These are phyloP conservation scores for Talaromyces sp. DNA, from an alignment of 2,329 filamentous ascomycete species.

Conservation along the genomic window DNA sequence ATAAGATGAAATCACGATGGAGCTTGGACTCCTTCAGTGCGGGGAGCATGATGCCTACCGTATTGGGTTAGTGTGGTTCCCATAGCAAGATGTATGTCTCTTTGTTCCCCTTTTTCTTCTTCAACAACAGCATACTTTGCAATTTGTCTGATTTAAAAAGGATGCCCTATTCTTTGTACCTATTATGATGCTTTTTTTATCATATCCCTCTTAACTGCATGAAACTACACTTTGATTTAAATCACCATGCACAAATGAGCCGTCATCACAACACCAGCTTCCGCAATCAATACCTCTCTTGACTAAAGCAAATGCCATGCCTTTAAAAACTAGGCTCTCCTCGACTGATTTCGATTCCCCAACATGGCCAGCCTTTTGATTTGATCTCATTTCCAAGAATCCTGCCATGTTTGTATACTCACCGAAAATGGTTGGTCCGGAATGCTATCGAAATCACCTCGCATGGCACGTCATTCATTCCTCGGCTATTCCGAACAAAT, in stretches of 20 bases:
- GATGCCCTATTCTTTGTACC: too few species aligned
- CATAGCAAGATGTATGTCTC: not conserved
- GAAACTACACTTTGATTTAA: too few species aligned
- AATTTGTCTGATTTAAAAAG: not conserved
- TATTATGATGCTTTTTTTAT: too few species aligned
- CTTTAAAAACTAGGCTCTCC: too few species aligned
- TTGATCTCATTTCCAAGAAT: not conserved
- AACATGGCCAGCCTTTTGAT: not conserved
- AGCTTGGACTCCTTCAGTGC: not conserved
- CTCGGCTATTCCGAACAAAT: not conserved
- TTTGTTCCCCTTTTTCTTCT: not conserved
- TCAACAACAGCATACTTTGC: not conserved
- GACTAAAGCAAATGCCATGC: not conserved
- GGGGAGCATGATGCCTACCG: constrained; percentile 6
- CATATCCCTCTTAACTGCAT: too few species aligned
- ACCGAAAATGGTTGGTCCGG: not conserved
- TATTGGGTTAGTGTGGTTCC: not conserved
- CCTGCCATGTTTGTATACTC: too few species aligned
- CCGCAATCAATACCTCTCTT: not conserved
- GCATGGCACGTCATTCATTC: constrained; percentile 5
- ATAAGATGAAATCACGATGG: not conserved
- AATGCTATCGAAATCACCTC: not conserved
- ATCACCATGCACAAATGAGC: too few species aligned
- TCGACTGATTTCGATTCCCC: not conserved
- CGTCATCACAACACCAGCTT: too few species aligned